Evolutionary conservation across 2,329 filamentous ascomycete species (phyloP).

Genomic region (Aotearoamyces nothofagi): DNA sequence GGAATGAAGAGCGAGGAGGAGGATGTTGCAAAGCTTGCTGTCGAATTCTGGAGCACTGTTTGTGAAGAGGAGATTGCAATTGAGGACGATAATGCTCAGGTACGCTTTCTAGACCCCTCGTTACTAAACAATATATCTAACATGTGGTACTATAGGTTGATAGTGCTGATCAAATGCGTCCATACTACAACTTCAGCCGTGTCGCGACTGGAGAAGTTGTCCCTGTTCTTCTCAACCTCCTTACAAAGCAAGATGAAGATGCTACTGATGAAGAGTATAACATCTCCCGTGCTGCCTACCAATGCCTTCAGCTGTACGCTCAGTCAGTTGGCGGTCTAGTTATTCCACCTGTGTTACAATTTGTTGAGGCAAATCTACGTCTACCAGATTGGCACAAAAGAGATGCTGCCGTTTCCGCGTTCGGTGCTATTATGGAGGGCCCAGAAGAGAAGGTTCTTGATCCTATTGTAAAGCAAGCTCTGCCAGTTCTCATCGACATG

Average conservation of each 20-base stretch:
- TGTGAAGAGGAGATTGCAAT: conserved; percentile 98
- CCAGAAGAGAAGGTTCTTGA: conserved; percentile 86
- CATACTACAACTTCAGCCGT: conserved; percentile 90
- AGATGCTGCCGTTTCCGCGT: conserved; percentile 91
- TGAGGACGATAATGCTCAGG: conserved; percentile 86
- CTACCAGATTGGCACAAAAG: conserved; percentile 88
- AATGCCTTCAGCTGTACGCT: conserved; percentile 88
- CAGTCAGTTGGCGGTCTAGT: conserved; percentile 79
- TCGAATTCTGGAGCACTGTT: conserved; percentile 99
- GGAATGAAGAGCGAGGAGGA: conserved; percentile 98
- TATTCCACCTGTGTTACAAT: conserved; percentile 72
- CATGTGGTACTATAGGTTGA: conserved; percentile 10
- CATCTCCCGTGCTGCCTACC: conserved; percentile 84
- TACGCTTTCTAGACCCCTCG: conserved; percentile 22
- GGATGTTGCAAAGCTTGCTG: conserved; percentile 92
- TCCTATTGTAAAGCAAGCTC: conserved; percentile 87
- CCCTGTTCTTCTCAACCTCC: conserved; percentile 72
- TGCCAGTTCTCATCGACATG: conserved; percentile 76
- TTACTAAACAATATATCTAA: background rate
- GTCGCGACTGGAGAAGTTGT: conserved; percentile 91
- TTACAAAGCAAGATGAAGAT: conserved; percentile 97
- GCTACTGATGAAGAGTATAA: conserved; percentile 97
- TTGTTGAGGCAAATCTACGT: conserved; percentile 83
- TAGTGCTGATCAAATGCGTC: conserved; percentile 45
- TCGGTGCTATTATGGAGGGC: conserved; percentile 97